Percentiles rank a stretch among this genome's conserved stretches.
These are phyloP conservation scores for Blumeria hordei DNA, from an alignment of 2,329 filamentous ascomycete species.

Conservation along the genomic window DNA sequence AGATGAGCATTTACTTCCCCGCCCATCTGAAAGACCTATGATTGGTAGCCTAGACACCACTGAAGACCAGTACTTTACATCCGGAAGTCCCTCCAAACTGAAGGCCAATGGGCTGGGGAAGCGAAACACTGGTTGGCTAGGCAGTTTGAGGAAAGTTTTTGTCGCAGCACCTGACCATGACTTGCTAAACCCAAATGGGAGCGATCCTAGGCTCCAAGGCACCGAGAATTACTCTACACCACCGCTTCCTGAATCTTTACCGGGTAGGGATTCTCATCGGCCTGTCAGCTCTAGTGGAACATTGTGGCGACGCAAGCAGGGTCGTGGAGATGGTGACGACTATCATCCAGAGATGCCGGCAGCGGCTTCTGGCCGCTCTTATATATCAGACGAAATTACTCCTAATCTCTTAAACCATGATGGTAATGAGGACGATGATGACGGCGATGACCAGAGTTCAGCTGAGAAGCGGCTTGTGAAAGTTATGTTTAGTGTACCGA, in stretches of 20 bases:
- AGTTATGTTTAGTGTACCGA: slow-evolving; percentile 84
- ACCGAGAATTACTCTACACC: neutral
- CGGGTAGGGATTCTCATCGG: slow-evolving; percentile 13
- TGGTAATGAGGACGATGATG: slow-evolving; percentile 18
- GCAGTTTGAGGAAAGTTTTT: slow-evolving; percentile 27
- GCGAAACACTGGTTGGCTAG: slow-evolving; percentile 27
- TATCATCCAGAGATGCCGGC: slow-evolving; percentile 3
- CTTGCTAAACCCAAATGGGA: neutral
- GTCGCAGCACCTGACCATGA: neutral
- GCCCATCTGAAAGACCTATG: slow-evolving; percentile 8
- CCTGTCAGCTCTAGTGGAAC: slow-evolving; percentile 23
- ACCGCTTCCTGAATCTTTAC: neutral
- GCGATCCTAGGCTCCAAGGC: neutral
- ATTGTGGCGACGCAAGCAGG: slow-evolving; percentile 24
- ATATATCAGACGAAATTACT: neutral
- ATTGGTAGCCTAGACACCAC: slow-evolving; percentile 2
- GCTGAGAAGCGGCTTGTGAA: slow-evolving; percentile 49
- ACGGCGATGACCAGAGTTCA: slow-evolving; percentile 57
- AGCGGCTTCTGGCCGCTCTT: neutral
- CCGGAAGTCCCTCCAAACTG: slow-evolving; percentile 31
- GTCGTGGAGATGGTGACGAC: slow-evolving; percentile 25
- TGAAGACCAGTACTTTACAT: slow-evolving; percentile 5
- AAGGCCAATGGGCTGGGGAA: slow-evolving; percentile 17
- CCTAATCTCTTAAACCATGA: slow-evolving; percentile 5
- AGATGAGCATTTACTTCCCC: slow-evolving; percentile 11